Base-by-base conservation (phyloP, 495 filamentous ascomycete genomes). In the Aspergillus avenaceus region DNA sequence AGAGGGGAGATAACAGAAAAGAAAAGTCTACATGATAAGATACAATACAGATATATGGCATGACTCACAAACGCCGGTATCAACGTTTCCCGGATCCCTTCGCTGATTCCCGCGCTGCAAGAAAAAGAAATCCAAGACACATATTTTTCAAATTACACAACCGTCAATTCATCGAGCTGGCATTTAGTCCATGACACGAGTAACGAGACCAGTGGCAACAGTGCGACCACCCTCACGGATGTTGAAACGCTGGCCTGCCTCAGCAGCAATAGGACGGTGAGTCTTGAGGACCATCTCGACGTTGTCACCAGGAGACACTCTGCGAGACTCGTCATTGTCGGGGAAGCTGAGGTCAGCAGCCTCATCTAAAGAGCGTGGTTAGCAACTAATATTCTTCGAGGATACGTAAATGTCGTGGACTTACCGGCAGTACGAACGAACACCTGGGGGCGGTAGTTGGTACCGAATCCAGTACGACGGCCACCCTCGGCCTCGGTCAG, bases 231-330 rank as follows among this genome's bases (percentile, higher is more conserved):
- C 93, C 75, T 98, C 93, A 67, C 93, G 87, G 64, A 98, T 81
- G 79, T 96, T 98, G 78, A 97, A 90, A 46, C 93, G 85, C 78
- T 93, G 87, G 55, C 92, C 91, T 44, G 78, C 69, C 73, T 97
- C 95, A 45, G 96, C 63, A 47, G 91, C 93, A 56, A 95, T 72
- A 41, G 95, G 90, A 61, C 83, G 72, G 74, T 86, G 76, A 54
- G 95, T 84, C 53, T 81, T 75, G 72, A 87, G 86, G 52, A 88
- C 70, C 89, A 98, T 93, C 82, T 97, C 95, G 56, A 93, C 84
- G 76, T 98, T 98, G 81, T 98, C 93, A 64, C 93, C 93, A 46
- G 93, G 93, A 89, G 93, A 91, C 66, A 96, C 85, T 74, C 91
- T 84, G 72, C 83, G 87, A 62, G 70, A 72, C 48, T 79, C 69